phyloP scores from a whole-genome alignment of 306 rosid species.

The Fragaria nilgerrensis region DNA sequence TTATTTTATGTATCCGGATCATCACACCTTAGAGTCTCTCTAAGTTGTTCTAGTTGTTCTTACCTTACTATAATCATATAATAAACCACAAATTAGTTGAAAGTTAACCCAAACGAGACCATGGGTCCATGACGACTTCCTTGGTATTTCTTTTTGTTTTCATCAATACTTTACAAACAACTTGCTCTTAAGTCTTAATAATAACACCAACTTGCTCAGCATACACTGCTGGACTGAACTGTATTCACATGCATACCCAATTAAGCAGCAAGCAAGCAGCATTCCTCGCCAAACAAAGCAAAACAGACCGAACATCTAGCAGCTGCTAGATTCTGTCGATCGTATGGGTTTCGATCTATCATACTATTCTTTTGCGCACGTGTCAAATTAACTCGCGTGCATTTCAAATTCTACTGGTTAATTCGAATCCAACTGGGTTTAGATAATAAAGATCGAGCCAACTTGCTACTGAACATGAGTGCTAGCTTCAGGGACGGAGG shows the following conservation, averaged over 20 bases:
- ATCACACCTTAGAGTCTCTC: too few relatives aligned
- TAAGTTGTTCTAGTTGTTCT: too few relatives aligned
- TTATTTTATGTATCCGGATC: too few relatives aligned
- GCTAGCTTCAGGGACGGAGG: background rate
- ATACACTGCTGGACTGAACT: background rate
- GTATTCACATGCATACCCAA: background rate
- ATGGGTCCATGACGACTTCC: background rate
- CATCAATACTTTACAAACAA: background rate
- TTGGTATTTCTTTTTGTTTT: background rate
- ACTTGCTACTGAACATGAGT: background rate
- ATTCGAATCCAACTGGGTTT: background rate
- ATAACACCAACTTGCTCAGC: background rate
- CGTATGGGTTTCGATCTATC: too few relatives aligned
- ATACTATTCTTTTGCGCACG: background rate
- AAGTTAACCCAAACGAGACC: background rate
- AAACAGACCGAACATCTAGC: background rate
- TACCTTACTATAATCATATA: background rate
- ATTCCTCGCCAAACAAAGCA: background rate
- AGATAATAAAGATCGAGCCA: background rate
- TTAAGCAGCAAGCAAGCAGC: background rate
- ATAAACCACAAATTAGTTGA: background rate
- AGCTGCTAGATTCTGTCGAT: too few relatives aligned
- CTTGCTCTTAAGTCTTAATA: background rate
- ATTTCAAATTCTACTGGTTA: background rate
- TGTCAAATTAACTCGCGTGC: background rate